Conservation (phyloP, 441 rosid genomes). For the Euphorbia celastroides region DNA sequence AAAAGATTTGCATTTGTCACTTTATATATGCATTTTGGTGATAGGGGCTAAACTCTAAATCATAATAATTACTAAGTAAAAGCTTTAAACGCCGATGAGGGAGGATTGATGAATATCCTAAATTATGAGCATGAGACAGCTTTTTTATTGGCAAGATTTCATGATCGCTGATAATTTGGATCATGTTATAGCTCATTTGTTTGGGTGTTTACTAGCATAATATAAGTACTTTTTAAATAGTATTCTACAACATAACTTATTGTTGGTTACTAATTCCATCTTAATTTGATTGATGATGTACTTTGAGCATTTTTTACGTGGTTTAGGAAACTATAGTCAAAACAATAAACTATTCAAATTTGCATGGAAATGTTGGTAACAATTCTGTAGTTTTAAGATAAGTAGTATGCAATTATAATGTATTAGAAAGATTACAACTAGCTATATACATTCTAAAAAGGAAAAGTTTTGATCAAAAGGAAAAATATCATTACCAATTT, state of each 20-base stretch:
- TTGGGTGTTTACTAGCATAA: background rate
- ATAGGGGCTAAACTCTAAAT: background rate
- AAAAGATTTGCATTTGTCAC: constrained; percentile 8
- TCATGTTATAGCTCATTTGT: background rate
- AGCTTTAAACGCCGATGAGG: background rate
- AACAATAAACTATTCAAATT: too few species aligned
- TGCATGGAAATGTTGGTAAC: too few species aligned
- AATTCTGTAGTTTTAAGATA: too few species aligned
- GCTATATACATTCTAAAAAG: too few species aligned
- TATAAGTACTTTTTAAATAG: background rate
- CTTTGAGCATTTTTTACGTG: background rate
- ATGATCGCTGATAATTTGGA: background rate
- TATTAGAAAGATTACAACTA: too few species aligned
- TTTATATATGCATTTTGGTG: constrained; percentile 15
- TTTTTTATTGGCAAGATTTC: constrained; percentile 4
- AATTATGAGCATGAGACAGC: background rate
- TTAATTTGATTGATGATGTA: background rate
- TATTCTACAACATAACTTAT: background rate
- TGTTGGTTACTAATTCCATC: background rate
- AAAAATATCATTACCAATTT: too few species aligned
- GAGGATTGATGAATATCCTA: background rate
- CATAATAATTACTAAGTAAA: background rate
- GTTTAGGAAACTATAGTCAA: too few species aligned
- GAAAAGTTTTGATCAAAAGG: too few species aligned
- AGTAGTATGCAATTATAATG: too few species aligned